phyloP scores from a whole-genome alignment of 2,329 filamentous ascomycete species.

The Microdochium bolleyi region DNA sequence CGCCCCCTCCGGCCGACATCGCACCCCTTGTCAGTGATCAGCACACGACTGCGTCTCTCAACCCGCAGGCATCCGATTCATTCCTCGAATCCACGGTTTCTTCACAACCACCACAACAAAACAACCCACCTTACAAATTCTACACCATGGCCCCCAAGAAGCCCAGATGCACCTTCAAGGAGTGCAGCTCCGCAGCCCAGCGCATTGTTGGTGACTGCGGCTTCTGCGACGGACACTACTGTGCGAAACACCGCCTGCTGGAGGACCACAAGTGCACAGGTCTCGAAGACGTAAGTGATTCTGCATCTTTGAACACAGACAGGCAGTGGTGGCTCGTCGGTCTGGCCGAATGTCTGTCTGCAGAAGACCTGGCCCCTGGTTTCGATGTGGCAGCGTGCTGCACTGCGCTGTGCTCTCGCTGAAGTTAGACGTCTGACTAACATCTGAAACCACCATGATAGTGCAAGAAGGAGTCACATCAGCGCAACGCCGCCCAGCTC shows the following conservation, averaged over 20 bases:
- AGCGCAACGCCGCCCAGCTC: conserved; percentile 86
- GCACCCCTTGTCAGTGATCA: not conserved
- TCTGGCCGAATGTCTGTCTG: conserved; percentile 22
- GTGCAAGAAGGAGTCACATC: conserved; percentile 96
- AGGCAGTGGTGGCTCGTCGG: conserved; percentile 33
- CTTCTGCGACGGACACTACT: conserved; percentile 92
- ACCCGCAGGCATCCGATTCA: too few species aligned
- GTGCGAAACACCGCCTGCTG: conserved; percentile 86
- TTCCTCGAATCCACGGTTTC: not conserved
- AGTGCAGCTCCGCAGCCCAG: conserved; percentile 81
- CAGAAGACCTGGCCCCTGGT: conserved; percentile 4
- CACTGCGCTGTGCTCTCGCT: conserved; percentile 26
- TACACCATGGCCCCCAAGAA: conserved; percentile 62
- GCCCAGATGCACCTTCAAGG: conserved; percentile 79
- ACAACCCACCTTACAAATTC: not conserved
- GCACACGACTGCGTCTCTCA: too few species aligned
- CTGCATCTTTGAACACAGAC: not conserved
- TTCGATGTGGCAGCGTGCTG: conserved; percentile 13
- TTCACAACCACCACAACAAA: not conserved
- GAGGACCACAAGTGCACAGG: conserved; percentile 92
- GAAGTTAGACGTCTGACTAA: not conserved
- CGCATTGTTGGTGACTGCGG: conserved; percentile 93
- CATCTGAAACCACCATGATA: conserved; percentile 18
- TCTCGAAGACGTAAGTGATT: conserved; percentile 68
- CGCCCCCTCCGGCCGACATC: not conserved